Percentiles rank a stretch among this genome's conserved stretches.
These are phyloP conservation scores for Cystobasidiaceae sp. DNA, from an alignment of 1,284 basidiomycete species.

Conservation along the genomic window DNA sequence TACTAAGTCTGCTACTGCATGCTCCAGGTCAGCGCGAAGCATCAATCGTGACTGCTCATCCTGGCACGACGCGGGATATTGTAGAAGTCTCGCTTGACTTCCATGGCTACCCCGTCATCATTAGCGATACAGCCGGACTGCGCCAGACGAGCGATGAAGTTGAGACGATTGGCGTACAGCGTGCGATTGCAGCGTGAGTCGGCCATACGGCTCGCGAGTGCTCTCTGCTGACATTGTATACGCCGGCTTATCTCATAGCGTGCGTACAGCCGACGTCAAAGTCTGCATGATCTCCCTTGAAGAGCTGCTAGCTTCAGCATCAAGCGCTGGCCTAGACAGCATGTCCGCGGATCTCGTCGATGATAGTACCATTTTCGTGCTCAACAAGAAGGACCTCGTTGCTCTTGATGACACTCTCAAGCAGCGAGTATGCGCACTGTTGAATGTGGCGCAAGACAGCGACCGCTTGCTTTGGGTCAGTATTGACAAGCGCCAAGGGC, in stretches of 20 bases:
- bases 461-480: constrained; percentile 50
- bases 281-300: constrained; percentile 71
- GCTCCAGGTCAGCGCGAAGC: constrained; percentile 69
- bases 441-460: neutral
- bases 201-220: neutral
- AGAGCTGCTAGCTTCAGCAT: constrained; percentile 47
- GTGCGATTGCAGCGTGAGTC: constrained; percentile 61
- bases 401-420: neutral
- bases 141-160: constrained; percentile 64
- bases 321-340: constrained; percentile 5
- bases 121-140: constrained; percentile 79
- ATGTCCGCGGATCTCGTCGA: constrained; percentile 37
- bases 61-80: constrained; percentile 82
- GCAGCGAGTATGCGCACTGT: neutral
- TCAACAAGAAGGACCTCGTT: constrained; percentile 37
- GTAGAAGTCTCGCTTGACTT: constrained; percentile 76
- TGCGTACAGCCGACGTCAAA: constrained; percentile 61
- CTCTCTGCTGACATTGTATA: neutral
- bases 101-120: constrained; percentile 71
- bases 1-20: neutral
- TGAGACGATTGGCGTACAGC: constrained; percentile 73
- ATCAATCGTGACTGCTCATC: constrained; percentile 76
- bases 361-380: constrained; percentile 31
- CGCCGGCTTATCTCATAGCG: constrained; percentile 49
- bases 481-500: constrained; percentile 58